phyloP scores from a whole-genome alignment of 768 basidiomycete species.

The Exidia glandulosa region DNA sequence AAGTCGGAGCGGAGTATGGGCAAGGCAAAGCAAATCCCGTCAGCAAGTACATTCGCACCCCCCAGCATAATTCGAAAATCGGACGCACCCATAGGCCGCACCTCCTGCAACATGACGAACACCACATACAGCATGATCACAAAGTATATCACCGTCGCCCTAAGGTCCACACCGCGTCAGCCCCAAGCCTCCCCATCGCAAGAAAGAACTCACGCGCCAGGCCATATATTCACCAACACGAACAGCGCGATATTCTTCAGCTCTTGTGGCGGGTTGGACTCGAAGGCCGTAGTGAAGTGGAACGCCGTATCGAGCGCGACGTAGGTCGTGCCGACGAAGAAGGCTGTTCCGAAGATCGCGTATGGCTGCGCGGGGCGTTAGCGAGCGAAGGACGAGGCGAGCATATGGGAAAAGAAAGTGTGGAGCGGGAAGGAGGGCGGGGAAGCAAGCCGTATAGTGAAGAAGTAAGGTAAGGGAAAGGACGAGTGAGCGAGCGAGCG shows the following conservation, averaged over 20 bases:
- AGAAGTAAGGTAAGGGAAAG: background rate
- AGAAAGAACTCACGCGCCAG: slow-evolving; percentile 45
- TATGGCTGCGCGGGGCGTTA: slow-evolving; percentile 40
- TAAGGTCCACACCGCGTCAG: slow-evolving; percentile 13
- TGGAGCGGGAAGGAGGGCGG: no score
- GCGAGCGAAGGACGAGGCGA: background rate
- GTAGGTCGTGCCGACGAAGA: slow-evolving; percentile 69
- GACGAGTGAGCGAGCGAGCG: no score
- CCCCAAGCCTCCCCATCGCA: background rate
- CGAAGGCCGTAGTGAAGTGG: slow-evolving; percentile 34
- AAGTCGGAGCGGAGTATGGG: no score
- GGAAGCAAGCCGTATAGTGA: background rate
- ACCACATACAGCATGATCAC: slow-evolving; percentile 74
- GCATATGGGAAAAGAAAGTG: background rate
- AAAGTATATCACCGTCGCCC: slow-evolving; percentile 60
- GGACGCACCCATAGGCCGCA: slow-evolving; percentile 52
- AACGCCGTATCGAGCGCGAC: slow-evolving; percentile 76
- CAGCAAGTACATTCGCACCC: background rate
- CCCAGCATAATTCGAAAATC: background rate
- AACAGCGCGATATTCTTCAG: slow-evolving; percentile 69
- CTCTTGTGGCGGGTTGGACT: slow-evolving; percentile 38
- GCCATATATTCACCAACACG: slow-evolving; percentile 71
- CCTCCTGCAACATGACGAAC: slow-evolving; percentile 62
- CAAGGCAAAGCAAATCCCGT: no score
- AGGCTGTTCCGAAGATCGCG: slow-evolving; percentile 37